Percentiles rank a stretch among this genome's conserved stretches.
Conservation (phyloP, 192 early-diverging fungal genomes). For the Lobosporangium transversale region DNA sequence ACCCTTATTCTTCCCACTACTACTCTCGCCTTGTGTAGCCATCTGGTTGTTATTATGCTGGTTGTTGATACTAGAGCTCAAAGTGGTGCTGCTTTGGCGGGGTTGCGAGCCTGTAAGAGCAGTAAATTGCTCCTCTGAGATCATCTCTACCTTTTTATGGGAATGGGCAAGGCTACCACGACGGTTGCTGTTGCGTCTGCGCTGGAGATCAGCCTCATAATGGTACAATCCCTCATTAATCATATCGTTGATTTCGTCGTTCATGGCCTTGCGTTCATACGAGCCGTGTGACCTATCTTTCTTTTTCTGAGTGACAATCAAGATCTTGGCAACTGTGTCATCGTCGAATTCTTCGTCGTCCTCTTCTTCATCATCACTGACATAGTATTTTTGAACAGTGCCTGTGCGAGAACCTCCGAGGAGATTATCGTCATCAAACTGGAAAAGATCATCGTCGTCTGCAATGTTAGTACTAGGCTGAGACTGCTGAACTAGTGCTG, state of each 20-base stretch:
- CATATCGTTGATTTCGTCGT: constrained; percentile 88
- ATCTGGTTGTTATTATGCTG: constrained; percentile 18
- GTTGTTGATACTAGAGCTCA: constrained; percentile 30
- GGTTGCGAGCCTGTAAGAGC: constrained; percentile 56
- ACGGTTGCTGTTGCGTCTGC: constrained; percentile 57
- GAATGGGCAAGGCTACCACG: constrained; percentile 38
- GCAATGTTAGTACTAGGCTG: not conserved
- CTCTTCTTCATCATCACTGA: constrained; percentile 73
- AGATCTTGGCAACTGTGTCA: constrained; percentile 84
- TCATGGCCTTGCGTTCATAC: constrained; percentile 80
- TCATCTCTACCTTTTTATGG: constrained; percentile 69
- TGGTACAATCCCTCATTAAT: constrained; percentile 96
- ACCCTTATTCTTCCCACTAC: constrained; percentile 14
- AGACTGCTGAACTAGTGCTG: constrained; percentile 5
- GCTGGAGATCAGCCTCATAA: constrained; percentile 82
- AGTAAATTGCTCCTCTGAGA: constrained; percentile 68
- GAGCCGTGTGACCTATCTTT: constrained; percentile 76
- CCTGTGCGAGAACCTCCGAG: constrained; percentile 60
- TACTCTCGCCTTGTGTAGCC: constrained; percentile 15
- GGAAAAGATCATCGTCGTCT: constrained; percentile 79
- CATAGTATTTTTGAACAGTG: constrained; percentile 64
- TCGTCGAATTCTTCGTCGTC: constrained; percentile 91
- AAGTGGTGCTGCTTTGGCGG: constrained; percentile 20
- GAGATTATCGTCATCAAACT: constrained; percentile 81
- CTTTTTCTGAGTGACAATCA: constrained; percentile 92